Evolutionary conservation across 2,329 filamentous ascomycete species (phyloP).

Genomic region (Aspergillus felis): DNA sequence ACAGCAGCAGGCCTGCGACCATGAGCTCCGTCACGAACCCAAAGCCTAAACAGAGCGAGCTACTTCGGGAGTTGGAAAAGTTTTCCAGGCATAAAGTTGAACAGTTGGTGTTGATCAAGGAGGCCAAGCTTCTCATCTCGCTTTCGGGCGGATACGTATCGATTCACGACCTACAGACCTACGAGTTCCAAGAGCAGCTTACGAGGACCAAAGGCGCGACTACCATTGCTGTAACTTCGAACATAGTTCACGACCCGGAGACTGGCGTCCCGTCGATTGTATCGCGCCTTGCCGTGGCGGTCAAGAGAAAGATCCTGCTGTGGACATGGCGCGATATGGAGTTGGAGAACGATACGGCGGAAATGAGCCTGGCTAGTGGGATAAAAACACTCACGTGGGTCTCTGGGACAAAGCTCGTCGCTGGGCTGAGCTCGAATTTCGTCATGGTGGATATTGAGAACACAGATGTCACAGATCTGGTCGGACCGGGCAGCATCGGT

Average conservation of each 20-base stretch:
- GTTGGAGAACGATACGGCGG: slow-evolving; percentile 65
- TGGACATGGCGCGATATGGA: slow-evolving; percentile 98
- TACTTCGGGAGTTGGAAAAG: slow-evolving; percentile 87
- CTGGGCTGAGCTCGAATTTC: slow-evolving; percentile 87
- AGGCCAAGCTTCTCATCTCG: slow-evolving; percentile 85
- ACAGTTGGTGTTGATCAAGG: slow-evolving; percentile 92
- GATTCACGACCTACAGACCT: slow-evolving; percentile 83
- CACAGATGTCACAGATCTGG: slow-evolving; percentile 71
- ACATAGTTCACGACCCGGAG: slow-evolving; percentile 83
- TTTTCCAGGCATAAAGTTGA: slow-evolving; percentile 89
- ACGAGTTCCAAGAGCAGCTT: slow-evolving; percentile 75
- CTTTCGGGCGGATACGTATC: slow-evolving; percentile 86
- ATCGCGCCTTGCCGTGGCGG: slow-evolving; percentile 82
- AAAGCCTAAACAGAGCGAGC: slow-evolving; percentile 63
- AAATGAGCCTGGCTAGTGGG: slow-evolving; percentile 75
- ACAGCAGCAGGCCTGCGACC: slow-evolving; percentile 5
- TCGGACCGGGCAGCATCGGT: slow-evolving; percentile 68
- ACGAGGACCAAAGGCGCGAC: slow-evolving; percentile 81
- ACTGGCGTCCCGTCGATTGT: slow-evolving; percentile 92
- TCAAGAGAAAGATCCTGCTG: slow-evolving; percentile 82
- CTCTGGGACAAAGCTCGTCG: slow-evolving; percentile 78
- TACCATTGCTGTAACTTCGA: slow-evolving; percentile 88
- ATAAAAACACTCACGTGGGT: slow-evolving; percentile 91
- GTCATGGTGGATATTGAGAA: slow-evolving; percentile 79
- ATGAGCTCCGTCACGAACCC: slow-evolving; percentile 6